Evolutionary conservation across 345 rosid genomes (phyloP).

Genomic region (Dipteronia dyeriana): DNA sequence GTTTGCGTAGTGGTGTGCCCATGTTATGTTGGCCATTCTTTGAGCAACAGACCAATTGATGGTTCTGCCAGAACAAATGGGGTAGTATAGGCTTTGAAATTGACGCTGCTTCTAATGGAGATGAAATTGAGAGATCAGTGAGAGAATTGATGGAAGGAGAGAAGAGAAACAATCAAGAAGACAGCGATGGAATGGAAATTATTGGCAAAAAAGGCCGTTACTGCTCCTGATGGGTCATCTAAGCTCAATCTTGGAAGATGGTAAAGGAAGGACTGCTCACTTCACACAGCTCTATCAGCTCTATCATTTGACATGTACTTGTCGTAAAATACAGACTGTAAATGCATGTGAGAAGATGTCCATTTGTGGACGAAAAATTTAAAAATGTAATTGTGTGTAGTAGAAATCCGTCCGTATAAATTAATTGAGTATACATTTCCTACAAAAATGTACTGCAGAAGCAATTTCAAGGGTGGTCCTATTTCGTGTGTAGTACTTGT

Average conservation of each 20-base stretch:
- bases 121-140: conserved; percentile 21
- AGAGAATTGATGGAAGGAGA: conserved; percentile 26
- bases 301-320: too few species aligned
- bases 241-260: not conserved
- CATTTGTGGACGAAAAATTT: too few species aligned
- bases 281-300: too few species aligned
- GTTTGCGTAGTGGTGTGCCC: not conserved
- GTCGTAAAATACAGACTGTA: too few species aligned
- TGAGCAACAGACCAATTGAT: conserved; percentile 6
- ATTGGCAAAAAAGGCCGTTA: conserved; percentile 6
- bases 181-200: conserved; percentile 16
- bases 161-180: conserved; percentile 13
- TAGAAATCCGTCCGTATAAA: too few species aligned
- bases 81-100: conserved; percentile 21
- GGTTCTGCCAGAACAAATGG: conserved; percentile 17
- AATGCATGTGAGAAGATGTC: too few species aligned
- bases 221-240: conserved; percentile 19
- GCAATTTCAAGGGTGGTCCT: too few species aligned
- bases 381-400: too few species aligned
- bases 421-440: too few species aligned
- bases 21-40: conserved; percentile 22
- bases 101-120: not conserved
- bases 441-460: too few species aligned
- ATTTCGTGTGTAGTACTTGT: too few species aligned
- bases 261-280: conserved; percentile 6